Conservation (phyloP, 1,139 yeast species). For the Debaryomycetaceae sp. region DNA sequence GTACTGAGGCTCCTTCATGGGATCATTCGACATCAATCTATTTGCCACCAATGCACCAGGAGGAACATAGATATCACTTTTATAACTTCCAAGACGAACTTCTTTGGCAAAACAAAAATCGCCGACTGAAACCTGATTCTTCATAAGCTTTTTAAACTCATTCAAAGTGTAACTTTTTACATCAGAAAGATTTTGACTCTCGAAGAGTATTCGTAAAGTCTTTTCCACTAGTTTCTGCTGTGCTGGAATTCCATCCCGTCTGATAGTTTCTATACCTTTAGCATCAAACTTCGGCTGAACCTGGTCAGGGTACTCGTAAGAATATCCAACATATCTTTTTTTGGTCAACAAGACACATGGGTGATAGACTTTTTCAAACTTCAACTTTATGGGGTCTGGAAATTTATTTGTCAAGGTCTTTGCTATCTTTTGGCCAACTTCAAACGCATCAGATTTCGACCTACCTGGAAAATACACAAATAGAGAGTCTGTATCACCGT, state of each 20-base stretch:
- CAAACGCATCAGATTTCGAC: conserved; percentile 71
- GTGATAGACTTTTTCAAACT: conserved; percentile 89
- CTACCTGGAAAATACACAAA: conserved; percentile 90
- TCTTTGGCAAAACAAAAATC: conserved; percentile 93
- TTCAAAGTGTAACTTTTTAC: conserved; percentile 62
- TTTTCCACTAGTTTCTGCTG: conserved; percentile 80
- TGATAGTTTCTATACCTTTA: conserved; percentile 90
- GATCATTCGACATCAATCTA: conserved; percentile 59
- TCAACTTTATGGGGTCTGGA: conserved; percentile 77
- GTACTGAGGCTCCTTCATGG: conserved; percentile 79
- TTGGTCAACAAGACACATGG: conserved; percentile 82
- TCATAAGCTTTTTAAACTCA: conserved; percentile 64
- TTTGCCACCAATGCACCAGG: conserved; percentile 87
- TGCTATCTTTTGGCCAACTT: conserved; percentile 70
- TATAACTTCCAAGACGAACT: conserved; percentile 80
- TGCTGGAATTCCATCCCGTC: conserved; percentile 94
- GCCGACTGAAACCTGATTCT: conserved; percentile 60
- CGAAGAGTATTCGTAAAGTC: conserved; percentile 64
- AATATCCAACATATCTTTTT: conserved; percentile 84
- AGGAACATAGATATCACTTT: conserved; percentile 67
- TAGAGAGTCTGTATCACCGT: conserved; percentile 94
- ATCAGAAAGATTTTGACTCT: conserved; percentile 63
- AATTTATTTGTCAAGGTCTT: conserved; percentile 56
- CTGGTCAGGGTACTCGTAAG: conserved; percentile 61
- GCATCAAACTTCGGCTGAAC: conserved; percentile 76